These are phyloP conservation scores for Annulohypoxylon truncatum DNA, from an alignment of 2,329 filamentous ascomycete genomes.

Conservation along the genomic window DNA sequence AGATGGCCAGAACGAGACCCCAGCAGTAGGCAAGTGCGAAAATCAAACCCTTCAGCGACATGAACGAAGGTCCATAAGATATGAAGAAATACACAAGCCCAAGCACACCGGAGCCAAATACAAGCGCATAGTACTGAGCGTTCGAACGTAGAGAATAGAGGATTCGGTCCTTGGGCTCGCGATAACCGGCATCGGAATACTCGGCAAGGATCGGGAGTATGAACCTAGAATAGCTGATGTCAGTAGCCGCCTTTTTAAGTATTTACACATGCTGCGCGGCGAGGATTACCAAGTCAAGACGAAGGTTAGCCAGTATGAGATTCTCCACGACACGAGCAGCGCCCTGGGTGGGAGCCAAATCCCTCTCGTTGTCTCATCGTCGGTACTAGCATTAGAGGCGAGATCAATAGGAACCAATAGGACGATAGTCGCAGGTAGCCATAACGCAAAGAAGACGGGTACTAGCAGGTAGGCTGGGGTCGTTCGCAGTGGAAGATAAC, in stretches of 20 bases:
- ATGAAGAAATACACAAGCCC: slow-evolving; percentile 87
- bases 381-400: slow-evolving; percentile 81
- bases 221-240: slow-evolving; percentile 65
- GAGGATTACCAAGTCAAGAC: slow-evolving; percentile 82
- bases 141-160: slow-evolving; percentile 89
- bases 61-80: slow-evolving; percentile 77
- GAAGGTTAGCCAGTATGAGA: slow-evolving; percentile 98
- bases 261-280: background rate
- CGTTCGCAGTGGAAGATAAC: slow-evolving; percentile 89
- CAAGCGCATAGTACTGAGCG: slow-evolving; percentile 86
- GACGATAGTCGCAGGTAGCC: slow-evolving; percentile 89
- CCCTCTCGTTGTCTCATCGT: slow-evolving; percentile 77
- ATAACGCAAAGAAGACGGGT: slow-evolving; percentile 95
- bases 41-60: slow-evolving; percentile 81
- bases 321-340: slow-evolving; percentile 89
- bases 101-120: slow-evolving; percentile 75
- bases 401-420: slow-evolving; percentile 96
- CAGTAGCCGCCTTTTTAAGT: slow-evolving; percentile 10
- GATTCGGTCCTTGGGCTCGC: slow-evolving; percentile 83
- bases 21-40: slow-evolving; percentile 97
- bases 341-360: slow-evolving; percentile 87
- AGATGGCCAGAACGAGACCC: slow-evolving; percentile 91
- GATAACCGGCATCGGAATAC: slow-evolving; percentile 93
- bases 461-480: slow-evolving; percentile 91
- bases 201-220: slow-evolving; percentile 94